These are phyloP conservation scores for Dictyostelium purpureum DNA, from an alignment of 78 protist species.

Conservation along the genomic window DNA sequence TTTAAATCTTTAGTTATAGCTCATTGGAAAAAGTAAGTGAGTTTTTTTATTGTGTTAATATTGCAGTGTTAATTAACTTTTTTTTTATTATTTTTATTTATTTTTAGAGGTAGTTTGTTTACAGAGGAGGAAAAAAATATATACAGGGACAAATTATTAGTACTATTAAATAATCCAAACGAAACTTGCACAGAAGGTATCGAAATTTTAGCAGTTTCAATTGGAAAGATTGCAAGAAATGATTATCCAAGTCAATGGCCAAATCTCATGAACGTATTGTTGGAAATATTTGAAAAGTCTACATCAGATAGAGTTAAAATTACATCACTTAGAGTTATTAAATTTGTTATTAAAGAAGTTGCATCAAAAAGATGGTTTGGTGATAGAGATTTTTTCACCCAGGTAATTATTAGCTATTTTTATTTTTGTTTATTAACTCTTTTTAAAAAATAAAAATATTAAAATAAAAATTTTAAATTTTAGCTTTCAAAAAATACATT, in stretches of 20 bases:
- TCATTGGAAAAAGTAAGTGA: slow-evolving; percentile 46
- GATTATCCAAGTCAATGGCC: slow-evolving; percentile 60
- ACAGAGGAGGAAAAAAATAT: slow-evolving; percentile 13
- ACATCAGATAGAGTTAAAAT: neutral
- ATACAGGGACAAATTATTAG: neutral
- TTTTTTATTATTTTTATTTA: neutral
- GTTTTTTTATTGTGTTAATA: neutral
- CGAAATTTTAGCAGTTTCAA: neutral
- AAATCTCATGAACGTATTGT: slow-evolving; percentile 18
- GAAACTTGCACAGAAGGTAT: neutral
- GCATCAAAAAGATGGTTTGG: slow-evolving; percentile 33
- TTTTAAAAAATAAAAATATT: too few relatives aligned
- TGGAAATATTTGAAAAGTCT: slow-evolving; percentile 4
- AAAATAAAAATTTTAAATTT: neutral
- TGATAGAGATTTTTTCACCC: slow-evolving; percentile 4
- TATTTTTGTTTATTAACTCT: neutral
- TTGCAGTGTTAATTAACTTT: neutral
- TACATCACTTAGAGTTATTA: slow-evolving; percentile 23
- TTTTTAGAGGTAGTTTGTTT: neutral
- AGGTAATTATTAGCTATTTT: neutral
- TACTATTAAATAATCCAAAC: slow-evolving; percentile 5
- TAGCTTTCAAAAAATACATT: slow-evolving; percentile 4
- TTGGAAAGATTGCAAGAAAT: slow-evolving; percentile 29
- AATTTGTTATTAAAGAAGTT: slow-evolving; percentile 27
- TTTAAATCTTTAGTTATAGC: slow-evolving; percentile 7